Evolutionary conservation across 2,329 filamentous ascomycete genomes (phyloP).

Genomic region (Pseudogymnoascus sp.): DNA sequence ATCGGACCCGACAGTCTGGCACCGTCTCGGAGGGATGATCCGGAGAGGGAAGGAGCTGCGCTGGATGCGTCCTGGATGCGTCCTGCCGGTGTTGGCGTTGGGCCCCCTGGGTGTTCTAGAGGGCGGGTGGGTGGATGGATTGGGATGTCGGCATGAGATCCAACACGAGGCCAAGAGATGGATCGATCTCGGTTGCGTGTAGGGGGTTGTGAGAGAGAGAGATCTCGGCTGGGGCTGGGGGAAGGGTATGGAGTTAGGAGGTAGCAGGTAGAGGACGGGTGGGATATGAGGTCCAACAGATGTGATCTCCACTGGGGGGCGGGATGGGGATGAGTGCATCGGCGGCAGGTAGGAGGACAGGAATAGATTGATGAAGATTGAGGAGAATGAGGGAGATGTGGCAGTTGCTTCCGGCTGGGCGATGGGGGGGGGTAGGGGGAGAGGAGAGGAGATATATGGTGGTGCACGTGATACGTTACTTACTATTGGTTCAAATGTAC

Average conservation of each 20-base stretch:
- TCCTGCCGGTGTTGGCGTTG: neutral
- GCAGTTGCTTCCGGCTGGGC: neutral
- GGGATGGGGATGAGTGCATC: neutral
- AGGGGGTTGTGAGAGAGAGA: too few species aligned
- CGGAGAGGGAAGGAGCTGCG: neutral
- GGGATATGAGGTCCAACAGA: neutral
- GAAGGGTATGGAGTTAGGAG: too few species aligned
- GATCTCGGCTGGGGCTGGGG: too few species aligned
- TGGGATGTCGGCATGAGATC: neutral
- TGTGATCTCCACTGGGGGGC: neutral
- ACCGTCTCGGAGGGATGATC: neutral
- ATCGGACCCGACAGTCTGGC: too few species aligned
- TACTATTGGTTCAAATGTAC: too few species aligned
- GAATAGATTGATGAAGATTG: neutral
- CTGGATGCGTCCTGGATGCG: too few species aligned
- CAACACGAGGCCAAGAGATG: too few species aligned
- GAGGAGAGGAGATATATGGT: too few species aligned
- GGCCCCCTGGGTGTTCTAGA: neutral
- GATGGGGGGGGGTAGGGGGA: neutral
- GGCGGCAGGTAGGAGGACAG: neutral
- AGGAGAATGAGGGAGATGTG: neutral
- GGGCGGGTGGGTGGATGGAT: neutral
- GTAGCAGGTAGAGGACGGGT: too few species aligned
- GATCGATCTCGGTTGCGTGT: too few species aligned
- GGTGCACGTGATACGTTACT: too few species aligned